Evolutionary conservation across 306 rosid species (phyloP).

Genomic region (Betula pendula): DNA sequence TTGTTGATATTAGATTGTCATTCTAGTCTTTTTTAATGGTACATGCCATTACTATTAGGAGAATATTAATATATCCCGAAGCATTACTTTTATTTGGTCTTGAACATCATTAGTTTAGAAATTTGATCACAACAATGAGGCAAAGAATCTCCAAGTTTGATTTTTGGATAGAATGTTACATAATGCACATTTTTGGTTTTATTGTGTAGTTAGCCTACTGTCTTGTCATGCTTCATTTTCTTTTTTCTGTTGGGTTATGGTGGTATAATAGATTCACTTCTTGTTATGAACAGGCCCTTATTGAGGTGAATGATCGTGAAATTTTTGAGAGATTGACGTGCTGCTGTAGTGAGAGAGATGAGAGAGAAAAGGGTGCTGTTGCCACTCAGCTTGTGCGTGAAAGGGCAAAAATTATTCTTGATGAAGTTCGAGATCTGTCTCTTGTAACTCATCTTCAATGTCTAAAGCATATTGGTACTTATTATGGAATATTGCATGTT

Average conservation of each 20-base stretch:
- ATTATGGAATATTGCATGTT: slow-evolving; percentile 20
- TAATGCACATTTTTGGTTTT: background rate
- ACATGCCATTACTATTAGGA: background rate
- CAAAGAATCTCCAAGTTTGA: background rate
- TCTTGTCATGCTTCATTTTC: background rate
- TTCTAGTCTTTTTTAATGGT: background rate
- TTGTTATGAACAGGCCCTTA: slow-evolving; percentile 64
- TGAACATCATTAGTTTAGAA: background rate
- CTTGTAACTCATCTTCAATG: slow-evolving; percentile 67
- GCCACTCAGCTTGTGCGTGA: slow-evolving; percentile 84
- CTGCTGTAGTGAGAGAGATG: slow-evolving; percentile 56
- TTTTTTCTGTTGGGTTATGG: slow-evolving; percentile 15
- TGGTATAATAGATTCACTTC: slow-evolving; percentile 3
- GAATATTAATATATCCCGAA: background rate
- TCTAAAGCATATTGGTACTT: slow-evolving; percentile 79
- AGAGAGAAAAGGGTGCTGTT: slow-evolving; percentile 77
- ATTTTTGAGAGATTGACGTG: slow-evolving; percentile 70
- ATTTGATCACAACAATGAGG: background rate
- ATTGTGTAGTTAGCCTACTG: background rate
- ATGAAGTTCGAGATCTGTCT: slow-evolving; percentile 69
- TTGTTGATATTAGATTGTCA: background rate
- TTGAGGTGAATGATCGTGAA: slow-evolving; percentile 74
- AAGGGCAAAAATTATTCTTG: slow-evolving; percentile 81
- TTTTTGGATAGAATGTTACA: background rate
- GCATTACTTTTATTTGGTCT: background rate